Conservation (phyloP, 2,329 filamentous ascomycete species). For the Talaromyces funiculosus region DNA sequence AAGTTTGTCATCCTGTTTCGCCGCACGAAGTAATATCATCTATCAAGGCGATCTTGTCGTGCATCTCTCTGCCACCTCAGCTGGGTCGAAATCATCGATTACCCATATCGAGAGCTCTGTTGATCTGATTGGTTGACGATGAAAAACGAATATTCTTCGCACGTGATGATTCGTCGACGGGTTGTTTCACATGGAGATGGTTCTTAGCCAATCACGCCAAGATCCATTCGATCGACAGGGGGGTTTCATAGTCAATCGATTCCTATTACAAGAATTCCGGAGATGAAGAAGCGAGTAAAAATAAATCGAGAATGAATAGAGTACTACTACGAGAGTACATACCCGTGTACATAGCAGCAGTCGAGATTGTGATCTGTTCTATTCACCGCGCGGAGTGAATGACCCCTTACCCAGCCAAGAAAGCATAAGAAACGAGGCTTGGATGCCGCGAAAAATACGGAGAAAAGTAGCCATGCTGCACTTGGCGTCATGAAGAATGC, state of each 20-base stretch:
- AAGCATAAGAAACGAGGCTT: conserved; percentile 1
- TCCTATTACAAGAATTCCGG: neutral
- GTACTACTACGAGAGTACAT: too few species aligned
- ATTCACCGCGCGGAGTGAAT: too few species aligned
- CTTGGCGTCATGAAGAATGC: conserved; percentile 2
- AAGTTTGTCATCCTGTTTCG: neutral
- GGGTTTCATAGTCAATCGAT: neutral
- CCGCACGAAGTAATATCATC: too few species aligned
- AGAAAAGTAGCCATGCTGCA: neutral
- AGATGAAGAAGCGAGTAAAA: too few species aligned
- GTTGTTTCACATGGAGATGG: neutral
- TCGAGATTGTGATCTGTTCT: too few species aligned
- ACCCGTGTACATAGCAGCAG: too few species aligned
- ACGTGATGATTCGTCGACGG: neutral
- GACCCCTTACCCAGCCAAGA: neutral
- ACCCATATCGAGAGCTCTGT: neutral
- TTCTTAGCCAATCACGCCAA: neutral
- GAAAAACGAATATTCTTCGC: neutral
- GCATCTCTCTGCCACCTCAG: neutral
- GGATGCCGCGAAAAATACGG: neutral
- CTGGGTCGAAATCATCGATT: neutral
- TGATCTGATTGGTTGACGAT: neutral
- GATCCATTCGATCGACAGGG: neutral
- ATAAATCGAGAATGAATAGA: too few species aligned
- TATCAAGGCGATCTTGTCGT: neutral